A percentile compares a stretch with the other conserved stretches of the same genome.
These are phyloP conservation scores for Globisporangium cylindrosporum DNA, from an alignment of 352 stramenopile species.

Conservation along the genomic window DNA sequence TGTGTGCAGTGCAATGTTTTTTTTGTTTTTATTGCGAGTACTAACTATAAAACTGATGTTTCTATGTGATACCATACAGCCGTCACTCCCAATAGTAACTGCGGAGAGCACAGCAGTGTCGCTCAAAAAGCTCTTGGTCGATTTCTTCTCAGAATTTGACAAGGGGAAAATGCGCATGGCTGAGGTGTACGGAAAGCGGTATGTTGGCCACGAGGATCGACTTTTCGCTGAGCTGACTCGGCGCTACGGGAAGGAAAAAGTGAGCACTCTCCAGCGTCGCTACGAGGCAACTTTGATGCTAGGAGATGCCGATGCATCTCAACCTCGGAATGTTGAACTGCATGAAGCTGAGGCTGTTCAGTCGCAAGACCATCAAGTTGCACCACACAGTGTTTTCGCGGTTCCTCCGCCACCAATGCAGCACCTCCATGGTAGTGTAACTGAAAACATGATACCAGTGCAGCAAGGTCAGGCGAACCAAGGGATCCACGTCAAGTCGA, in stretches of 20 bases:
- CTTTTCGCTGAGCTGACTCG: constrained; percentile 65
- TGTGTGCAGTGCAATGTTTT: no score
- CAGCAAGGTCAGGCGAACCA: background rate
- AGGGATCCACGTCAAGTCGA: background rate
- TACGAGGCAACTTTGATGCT: background rate
- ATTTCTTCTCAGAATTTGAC: constrained; percentile 68
- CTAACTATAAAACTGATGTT: background rate
- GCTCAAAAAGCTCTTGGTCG: constrained; percentile 52
- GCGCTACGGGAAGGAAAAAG: constrained; percentile 54
- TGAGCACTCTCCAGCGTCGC: constrained; percentile 31
- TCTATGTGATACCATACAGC: background rate
- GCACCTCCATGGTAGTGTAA: background rate
- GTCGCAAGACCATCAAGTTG: background rate
- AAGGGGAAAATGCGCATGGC: constrained; percentile 61
- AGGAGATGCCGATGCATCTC: background rate
- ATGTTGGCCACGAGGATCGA: constrained; percentile 59
- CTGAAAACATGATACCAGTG: background rate
- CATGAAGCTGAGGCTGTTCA: background rate
- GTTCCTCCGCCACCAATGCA: no score
- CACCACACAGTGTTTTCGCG: background rate
- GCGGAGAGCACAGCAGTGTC: background rate
- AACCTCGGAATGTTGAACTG: background rate
- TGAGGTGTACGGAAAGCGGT: constrained; percentile 62
- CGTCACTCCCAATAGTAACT: background rate
- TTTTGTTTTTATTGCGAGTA: background rate